A percentile compares a stretch with the other conserved stretches of the same genome.
phyloP scores from a whole-genome alignment of 2,329 filamentous ascomycete species.

The Alternaria ventricosa region DNA sequence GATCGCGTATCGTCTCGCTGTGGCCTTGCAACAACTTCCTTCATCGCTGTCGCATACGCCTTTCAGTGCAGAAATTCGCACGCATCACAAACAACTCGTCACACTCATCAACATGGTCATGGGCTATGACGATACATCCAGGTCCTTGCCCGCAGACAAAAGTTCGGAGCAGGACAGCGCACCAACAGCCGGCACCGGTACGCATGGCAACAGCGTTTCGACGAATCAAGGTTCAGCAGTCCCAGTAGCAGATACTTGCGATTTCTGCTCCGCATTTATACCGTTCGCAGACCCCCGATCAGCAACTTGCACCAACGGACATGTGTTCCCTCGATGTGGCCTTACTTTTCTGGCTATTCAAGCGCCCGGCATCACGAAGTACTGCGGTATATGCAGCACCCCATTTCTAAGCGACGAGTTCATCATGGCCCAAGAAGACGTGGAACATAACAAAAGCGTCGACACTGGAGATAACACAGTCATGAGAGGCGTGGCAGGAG shows the following conservation, averaged over 20 bases:
- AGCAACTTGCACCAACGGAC: conserved; percentile 59
- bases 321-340: conserved; percentile 62
- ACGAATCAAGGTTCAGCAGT: not conserved
- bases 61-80: conserved; percentile 32
- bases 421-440: conserved; percentile 31
- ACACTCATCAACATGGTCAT: conserved; percentile 27
- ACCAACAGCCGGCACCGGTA: not conserved
- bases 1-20: conserved; percentile 42
- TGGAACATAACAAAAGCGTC: not conserved
- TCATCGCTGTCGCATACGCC: conserved; percentile 17
- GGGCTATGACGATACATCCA: not conserved
- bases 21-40: conserved; percentile 25
- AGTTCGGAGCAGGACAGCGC: not conserved
- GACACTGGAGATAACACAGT: not conserved
- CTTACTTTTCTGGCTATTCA: conserved; percentile 64
- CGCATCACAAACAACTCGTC: conserved; percentile 27
- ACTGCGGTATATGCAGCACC: conserved; percentile 60
- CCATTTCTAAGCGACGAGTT: conserved; percentile 57
- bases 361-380: conserved; percentile 60
- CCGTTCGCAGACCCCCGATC: conserved; percentile 55
- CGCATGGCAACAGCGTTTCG: not conserved
- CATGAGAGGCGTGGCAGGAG: not conserved
- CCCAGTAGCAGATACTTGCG: conserved; percentile 54
- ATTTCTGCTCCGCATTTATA: conserved; percentile 58
- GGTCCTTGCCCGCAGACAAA: not conserved